These are phyloP conservation scores for Gossypium turneri DNA, from an alignment of 345 rosid species.

Conservation along the genomic window DNA sequence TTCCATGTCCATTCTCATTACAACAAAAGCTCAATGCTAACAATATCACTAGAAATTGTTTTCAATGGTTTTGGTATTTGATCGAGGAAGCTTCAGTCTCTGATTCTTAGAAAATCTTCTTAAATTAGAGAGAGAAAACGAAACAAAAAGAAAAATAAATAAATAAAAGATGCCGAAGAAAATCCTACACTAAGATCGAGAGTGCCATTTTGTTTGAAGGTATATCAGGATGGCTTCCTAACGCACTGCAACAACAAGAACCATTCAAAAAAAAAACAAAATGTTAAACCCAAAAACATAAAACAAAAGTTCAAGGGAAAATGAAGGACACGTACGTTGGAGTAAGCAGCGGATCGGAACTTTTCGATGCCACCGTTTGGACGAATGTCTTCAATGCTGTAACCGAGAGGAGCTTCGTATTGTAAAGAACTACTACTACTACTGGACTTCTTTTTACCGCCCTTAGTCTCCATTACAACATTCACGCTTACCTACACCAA, in stretches of 20 bases:
- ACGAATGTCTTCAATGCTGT: slow-evolving; percentile 89
- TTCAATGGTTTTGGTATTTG: background rate
- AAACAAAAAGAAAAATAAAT: background rate
- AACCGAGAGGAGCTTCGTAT: slow-evolving; percentile 80
- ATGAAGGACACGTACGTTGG: slow-evolving; percentile 39
- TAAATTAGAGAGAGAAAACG: background rate
- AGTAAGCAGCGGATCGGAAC: slow-evolving; percentile 85
- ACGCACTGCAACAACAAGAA: slow-evolving; percentile 48
- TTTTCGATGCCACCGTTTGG: slow-evolving; percentile 82
- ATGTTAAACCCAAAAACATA: background rate
- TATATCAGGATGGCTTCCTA: slow-evolving; percentile 79
- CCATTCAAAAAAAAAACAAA: background rate
- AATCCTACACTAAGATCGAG: slow-evolving; percentile 25
- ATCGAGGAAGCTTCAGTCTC: background rate
- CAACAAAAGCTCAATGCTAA: background rate
- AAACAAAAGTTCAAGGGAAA: background rate
- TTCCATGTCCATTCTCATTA: slow-evolving; percentile 17
- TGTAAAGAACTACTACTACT: slow-evolving; percentile 32
- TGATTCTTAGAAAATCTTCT: background rate
- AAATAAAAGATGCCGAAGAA: background rate
- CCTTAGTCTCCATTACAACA: slow-evolving; percentile 78
- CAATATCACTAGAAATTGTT: background rate
- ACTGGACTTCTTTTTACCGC: slow-evolving; percentile 49
- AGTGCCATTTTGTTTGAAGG: background rate
- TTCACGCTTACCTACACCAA: slow-evolving; percentile 40